These are phyloP conservation scores for Bodo saltans DNA, from an alignment of 78 protist species.

Conservation along the genomic window DNA sequence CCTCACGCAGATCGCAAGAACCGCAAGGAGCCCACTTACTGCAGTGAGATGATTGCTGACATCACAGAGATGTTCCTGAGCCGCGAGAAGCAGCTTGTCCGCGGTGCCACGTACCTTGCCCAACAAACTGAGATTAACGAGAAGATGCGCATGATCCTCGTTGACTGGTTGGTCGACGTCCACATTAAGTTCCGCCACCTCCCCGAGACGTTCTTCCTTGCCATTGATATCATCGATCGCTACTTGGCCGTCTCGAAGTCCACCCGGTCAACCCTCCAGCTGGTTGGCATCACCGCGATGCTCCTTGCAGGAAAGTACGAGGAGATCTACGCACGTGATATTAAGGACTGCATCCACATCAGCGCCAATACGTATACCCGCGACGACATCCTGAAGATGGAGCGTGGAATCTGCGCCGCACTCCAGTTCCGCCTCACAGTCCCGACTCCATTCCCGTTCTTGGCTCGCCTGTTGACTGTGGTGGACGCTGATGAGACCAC, in stretches of 20 bases:
- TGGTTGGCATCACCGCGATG: slow-evolving; percentile 91
- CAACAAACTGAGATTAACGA: slow-evolving; percentile 48
- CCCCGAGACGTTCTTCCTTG: slow-evolving; percentile 81
- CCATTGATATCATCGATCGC: slow-evolving; percentile 85
- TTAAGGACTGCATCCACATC: slow-evolving; percentile 88
- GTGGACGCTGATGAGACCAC: slow-evolving; percentile 52
- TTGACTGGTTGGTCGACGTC: slow-evolving; percentile 95
- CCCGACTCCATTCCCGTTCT: slow-evolving; percentile 75
- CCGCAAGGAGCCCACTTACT: background rate
- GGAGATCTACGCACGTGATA: slow-evolving; percentile 91
- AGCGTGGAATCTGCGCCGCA: slow-evolving; percentile 58
- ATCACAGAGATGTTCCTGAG: background rate
- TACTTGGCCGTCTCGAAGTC: slow-evolving; percentile 43
- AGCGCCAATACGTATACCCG: slow-evolving; percentile 90
- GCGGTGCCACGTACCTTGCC: slow-evolving; percentile 25
- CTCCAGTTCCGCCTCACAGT: slow-evolving; percentile 71
- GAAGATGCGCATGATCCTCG: slow-evolving; percentile 81
- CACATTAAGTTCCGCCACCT: slow-evolving; percentile 72
- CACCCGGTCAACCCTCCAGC: slow-evolving; percentile 60
- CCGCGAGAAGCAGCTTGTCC: background rate
- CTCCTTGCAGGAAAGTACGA: slow-evolving; percentile 94
- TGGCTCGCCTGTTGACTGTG: slow-evolving; percentile 83
- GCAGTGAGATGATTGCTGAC: background rate
- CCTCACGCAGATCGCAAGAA: background rate
- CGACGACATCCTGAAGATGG: slow-evolving; percentile 84